phyloP scores from a whole-genome alignment of 2,329 filamentous ascomycete genomes.

The Aschersonia sp. region DNA sequence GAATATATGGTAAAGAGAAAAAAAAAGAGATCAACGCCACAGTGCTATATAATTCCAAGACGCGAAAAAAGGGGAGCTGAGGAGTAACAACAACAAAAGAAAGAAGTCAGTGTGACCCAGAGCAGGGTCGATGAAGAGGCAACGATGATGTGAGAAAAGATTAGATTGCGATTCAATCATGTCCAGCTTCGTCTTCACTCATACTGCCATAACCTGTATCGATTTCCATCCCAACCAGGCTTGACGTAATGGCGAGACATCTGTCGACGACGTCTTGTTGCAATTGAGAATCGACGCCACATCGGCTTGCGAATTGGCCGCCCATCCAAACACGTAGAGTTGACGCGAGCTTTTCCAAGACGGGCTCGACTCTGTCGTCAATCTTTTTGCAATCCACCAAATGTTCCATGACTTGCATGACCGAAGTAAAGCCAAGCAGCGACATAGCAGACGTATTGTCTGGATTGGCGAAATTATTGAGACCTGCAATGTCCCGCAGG shows the following conservation, averaged over 20 bases:
- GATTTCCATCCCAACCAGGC: slow-evolving; percentile 41
- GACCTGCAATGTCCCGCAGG: slow-evolving; percentile 28
- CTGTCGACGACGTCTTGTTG: slow-evolving; percentile 38
- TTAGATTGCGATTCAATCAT: not conserved
- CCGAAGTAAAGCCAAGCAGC: slow-evolving; percentile 44
- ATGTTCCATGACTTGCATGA: slow-evolving; percentile 42
- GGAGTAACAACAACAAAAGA: no score
- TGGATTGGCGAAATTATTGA: slow-evolving; percentile 33
- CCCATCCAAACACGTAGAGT: slow-evolving; percentile 48
- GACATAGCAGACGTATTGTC: slow-evolving; percentile 28
- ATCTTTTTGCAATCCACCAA: slow-evolving; percentile 32
- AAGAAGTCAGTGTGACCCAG: no score
- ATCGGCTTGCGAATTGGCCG: slow-evolving; percentile 32
- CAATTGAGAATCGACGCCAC: slow-evolving; percentile 34
- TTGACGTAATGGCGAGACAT: slow-evolving; percentile 41
- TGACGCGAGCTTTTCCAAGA: slow-evolving; percentile 42
- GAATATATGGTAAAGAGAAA: not conserved
- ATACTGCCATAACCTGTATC: slow-evolving; percentile 47
- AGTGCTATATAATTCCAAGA: no score
- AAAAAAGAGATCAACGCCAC: not conserved
- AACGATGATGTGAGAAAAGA: not conserved
- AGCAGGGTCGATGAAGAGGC: not conserved
- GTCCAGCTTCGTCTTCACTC: slow-evolving; percentile 29
- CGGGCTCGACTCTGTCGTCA: slow-evolving; percentile 28
- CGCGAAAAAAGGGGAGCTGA: no score